A percentile compares a stretch with the other conserved stretches of the same genome.
These are phyloP conservation scores for Vicia villosa DNA, from an alignment of 306 rosid genomes.

Conservation along the genomic window DNA sequence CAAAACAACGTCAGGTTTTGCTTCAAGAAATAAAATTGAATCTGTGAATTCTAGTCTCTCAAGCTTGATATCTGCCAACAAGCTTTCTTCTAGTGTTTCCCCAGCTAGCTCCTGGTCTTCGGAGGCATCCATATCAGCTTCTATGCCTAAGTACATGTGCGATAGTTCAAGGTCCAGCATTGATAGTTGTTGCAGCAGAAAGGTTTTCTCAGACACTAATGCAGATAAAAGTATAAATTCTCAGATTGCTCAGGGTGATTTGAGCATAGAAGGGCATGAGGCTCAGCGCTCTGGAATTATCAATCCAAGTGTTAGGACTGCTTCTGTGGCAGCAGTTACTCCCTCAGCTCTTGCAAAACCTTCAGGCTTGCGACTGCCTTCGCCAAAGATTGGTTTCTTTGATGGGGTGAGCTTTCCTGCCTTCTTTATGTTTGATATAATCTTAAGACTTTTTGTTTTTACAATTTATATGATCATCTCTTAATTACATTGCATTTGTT, in stretches of 20 bases:
- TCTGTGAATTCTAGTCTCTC: slow-evolving; percentile 52
- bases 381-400: slow-evolving; percentile 92
- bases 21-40: slow-evolving; percentile 45
- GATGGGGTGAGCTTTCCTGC: slow-evolving; percentile 76
- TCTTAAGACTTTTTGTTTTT: slow-evolving; percentile 26
- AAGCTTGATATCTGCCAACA: slow-evolving; percentile 49
- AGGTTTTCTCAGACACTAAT: slow-evolving; percentile 49
- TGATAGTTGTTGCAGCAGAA: slow-evolving; percentile 55
- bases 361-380: slow-evolving; percentile 84
- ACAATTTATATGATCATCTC: slow-evolving; percentile 7
- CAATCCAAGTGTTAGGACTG: slow-evolving; percentile 40
- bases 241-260: slow-evolving; percentile 35
- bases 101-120: slow-evolving; percentile 93
- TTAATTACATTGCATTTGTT: slow-evolving; percentile 16
- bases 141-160: slow-evolving; percentile 46
- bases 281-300: slow-evolving; percentile 42
- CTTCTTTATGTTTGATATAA: slow-evolving; percentile 23
- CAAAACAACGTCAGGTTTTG: slow-evolving; percentile 57
- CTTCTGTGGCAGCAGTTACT: slow-evolving; percentile 43
- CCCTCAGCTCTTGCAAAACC: slow-evolving; percentile 58
- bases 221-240: slow-evolving; percentile 44
- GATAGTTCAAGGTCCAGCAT: slow-evolving; percentile 67
- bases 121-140: slow-evolving; percentile 69
- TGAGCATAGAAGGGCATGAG: slow-evolving; percentile 44
- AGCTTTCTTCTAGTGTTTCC: slow-evolving; percentile 64